A percentile compares a stretch with the other conserved stretches of the same genome.
Conservation (phyloP, 1,139 yeast species). For the Taphrina pruni region DNA sequence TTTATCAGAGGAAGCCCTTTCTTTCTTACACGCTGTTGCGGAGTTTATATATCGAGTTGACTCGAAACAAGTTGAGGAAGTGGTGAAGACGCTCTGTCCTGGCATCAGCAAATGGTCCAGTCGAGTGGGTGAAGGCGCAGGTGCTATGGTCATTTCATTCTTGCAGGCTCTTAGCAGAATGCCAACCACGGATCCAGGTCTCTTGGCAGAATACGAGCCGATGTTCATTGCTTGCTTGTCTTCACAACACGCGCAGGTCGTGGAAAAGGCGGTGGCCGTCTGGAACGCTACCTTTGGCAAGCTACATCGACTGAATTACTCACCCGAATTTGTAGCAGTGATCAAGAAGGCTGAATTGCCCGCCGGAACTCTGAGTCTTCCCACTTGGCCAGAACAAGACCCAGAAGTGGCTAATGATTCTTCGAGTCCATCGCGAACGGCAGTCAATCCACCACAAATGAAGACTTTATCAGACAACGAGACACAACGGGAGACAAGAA, state of each 20-base stretch:
- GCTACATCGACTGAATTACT: constrained; percentile 19
- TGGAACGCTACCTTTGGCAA: constrained; percentile 36
- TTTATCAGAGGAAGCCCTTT: constrained; percentile 2
- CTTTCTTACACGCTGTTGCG: not conserved
- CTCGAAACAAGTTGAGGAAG: not conserved
- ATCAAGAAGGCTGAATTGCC: not conserved
- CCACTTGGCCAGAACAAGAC: constrained; percentile 27
- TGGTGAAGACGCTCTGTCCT: not conserved
- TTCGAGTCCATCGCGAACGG: not conserved
- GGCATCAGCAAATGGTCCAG: not conserved
- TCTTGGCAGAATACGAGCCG: not conserved
- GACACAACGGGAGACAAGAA: not conserved
- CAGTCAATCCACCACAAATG: not conserved
- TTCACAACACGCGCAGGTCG: not conserved
- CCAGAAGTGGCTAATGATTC: constrained; percentile 6
- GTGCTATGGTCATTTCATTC: constrained; percentile 8
- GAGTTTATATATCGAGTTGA: constrained; percentile 6
- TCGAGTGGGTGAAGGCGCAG: constrained; percentile 16
- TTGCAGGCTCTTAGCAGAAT: not conserved
- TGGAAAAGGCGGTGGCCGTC: not conserved
- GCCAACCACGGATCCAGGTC: not conserved
- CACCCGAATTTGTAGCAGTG: constrained; percentile 17
- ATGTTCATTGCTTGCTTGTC: not conserved
- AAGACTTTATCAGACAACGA: not conserved
- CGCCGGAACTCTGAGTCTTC: not conserved